Conservation (phyloP, 495 filamentous ascomycete species). For the Neurospora sp. region DNA sequence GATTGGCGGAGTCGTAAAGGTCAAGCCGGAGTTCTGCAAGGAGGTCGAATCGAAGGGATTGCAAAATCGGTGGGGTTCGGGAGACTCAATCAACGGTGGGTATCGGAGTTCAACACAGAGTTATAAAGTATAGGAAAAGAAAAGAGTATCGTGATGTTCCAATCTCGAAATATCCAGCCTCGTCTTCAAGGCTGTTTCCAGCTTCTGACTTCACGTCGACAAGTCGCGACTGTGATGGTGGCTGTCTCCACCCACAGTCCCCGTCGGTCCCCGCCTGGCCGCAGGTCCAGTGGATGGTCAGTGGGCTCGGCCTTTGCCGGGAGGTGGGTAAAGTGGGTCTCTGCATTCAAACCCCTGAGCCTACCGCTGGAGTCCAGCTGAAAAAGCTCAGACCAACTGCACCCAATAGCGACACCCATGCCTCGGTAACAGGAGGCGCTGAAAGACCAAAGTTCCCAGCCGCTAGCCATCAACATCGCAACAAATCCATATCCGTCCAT, state of each 20-base stretch:
- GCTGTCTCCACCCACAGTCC: background rate
- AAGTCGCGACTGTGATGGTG: background rate
- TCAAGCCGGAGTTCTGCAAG: background rate
- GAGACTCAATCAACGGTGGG: background rate
- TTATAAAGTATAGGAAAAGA: background rate
- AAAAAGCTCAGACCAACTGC: background rate
- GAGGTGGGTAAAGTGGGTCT: background rate
- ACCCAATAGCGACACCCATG: background rate
- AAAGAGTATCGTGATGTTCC: background rate
- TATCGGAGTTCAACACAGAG: background rate
- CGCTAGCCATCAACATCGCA: background rate
- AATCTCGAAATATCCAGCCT: background rate
- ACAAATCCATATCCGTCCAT: background rate
- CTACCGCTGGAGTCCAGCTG: background rate
- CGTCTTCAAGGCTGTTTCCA: conserved; percentile 8
- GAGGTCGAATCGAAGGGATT: background rate
- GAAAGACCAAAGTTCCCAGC: background rate
- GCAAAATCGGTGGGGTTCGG: background rate
- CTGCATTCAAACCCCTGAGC: background rate
- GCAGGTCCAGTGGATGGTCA: background rate
- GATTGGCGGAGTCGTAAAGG: background rate
- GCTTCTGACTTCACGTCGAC: background rate
- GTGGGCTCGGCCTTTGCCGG: background rate
- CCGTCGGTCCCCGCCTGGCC: background rate
- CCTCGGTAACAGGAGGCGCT: background rate